Evolutionary conservation across 208 protist genomes (phyloP), one percentile per base, ranked within the genome.

Genomic region (Leishmania guyanensis): DNA sequence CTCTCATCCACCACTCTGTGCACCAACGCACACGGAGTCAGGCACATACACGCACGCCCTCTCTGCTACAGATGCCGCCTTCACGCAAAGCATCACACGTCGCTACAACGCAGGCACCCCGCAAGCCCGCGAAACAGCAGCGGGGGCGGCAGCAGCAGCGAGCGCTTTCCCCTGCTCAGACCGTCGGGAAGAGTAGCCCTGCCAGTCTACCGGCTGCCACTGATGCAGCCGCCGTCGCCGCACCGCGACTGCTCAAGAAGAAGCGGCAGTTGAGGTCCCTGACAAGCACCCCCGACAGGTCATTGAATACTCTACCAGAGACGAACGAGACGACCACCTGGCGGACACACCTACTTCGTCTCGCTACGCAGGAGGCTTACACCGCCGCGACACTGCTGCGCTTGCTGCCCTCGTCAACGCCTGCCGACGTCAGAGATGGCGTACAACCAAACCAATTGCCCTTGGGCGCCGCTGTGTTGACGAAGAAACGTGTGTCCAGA

Each of bases 281-380:
- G 43, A 8, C 68, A 43, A 8, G 17, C 43, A 1, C 71, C n/a
- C 0, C 71, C 6, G 16, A 12, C 0, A 1, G 14, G 1, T 10
- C 43, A 33, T 60, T 5, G 72, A 39, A 20, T 22, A 0, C 72
- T 22, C 29, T 2, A 22, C 17, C 5, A 10, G n/a, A 39, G 16
- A 29, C 72, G 29, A 58, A 16, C n/a, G n/a, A 33, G 20, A 8
- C 22, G 22, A 33, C 16, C 5, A 33, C 73, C 12, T 33, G 53
- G 36, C 75, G 81, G 5, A 39, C 75, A 16, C 66, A 43, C 39
- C 81, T 85, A 12, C 70, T 85, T 20, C 81, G 33, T 36, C 48
- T 85, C 22, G 81, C 81, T 46, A 74, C 50, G 56, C 81, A 76
- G 58, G 62, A 78, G 6, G 81, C 81, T 1, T 33, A 65, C 39